Conservation (phyloP, 2,329 filamentous ascomycete genomes). For the Botrytis galanthina region DNA sequence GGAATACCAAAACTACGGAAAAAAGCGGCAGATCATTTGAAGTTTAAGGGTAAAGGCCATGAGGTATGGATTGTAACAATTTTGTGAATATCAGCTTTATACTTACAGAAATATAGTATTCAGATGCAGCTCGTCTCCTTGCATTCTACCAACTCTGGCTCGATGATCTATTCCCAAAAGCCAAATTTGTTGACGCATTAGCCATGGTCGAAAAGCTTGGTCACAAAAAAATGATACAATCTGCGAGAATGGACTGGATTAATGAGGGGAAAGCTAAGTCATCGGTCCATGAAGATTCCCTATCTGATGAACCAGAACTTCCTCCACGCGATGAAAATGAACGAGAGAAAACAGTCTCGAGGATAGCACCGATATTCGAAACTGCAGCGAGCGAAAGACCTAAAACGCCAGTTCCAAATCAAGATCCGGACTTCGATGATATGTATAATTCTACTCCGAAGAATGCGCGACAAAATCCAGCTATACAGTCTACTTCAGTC, state of each 20-base stretch:
- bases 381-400: constrained; percentile 30
- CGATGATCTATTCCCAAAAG: constrained; percentile 91
- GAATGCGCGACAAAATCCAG: constrained; percentile 27
- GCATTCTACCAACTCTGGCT: constrained; percentile 96
- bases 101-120: constrained; percentile 56
- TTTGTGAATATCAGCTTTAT: background rate
- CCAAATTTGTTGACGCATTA: constrained; percentile 87
- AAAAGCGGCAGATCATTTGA: constrained; percentile 66
- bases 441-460: constrained; percentile 55
- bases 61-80: constrained; percentile 55
- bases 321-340: constrained; percentile 35
- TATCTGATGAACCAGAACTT: constrained; percentile 33
- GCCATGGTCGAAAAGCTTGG: constrained; percentile 90
- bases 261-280: constrained; percentile 64
- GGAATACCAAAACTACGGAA: constrained; percentile 81
- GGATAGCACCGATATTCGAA: constrained; percentile 43
- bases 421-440: constrained; percentile 42
- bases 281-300: constrained; percentile 33
- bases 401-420: constrained; percentile 40
- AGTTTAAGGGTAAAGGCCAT: constrained; percentile 89
- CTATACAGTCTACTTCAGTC: constrained; percentile 27
- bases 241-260: constrained; percentile 79
- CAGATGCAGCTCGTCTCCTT: constrained; percentile 76
- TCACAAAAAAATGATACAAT: constrained; percentile 75
- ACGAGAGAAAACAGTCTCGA: constrained; percentile 35